These are phyloP conservation scores for Backusella luteola DNA, from an alignment of 192 early-diverging fungal genomes.

Conservation along the genomic window DNA sequence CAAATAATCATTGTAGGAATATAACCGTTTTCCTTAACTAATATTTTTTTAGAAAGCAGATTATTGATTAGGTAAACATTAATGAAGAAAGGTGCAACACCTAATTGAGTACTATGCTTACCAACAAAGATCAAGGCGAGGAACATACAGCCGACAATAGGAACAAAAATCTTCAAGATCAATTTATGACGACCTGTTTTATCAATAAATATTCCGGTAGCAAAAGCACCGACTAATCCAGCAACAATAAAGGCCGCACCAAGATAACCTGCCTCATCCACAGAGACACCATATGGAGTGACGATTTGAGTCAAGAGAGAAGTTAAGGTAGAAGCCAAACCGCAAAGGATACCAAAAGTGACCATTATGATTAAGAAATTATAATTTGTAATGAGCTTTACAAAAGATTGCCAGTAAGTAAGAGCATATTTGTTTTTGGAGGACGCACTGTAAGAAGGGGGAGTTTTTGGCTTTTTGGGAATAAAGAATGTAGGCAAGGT, in stretches of 20 bases:
- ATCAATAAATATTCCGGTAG: constrained; percentile 52
- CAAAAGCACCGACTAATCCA: constrained; percentile 56
- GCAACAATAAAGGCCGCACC: constrained; percentile 56
- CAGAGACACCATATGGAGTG: constrained; percentile 40
- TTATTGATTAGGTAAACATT: not conserved
- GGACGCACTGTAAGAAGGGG: constrained; percentile 48
- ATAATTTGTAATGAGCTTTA: constrained; percentile 38
- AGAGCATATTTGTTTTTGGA: constrained; percentile 26
- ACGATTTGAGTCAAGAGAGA: constrained; percentile 48
- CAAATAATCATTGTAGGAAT: constrained; percentile 20
- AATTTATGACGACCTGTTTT: constrained; percentile 51
- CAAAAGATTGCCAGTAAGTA: constrained; percentile 38
- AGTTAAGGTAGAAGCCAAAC: constrained; percentile 48
- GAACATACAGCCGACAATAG: constrained; percentile 42
- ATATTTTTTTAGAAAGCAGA: constrained; percentile 3
- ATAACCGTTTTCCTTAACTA: constrained; percentile 16
- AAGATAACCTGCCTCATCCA: constrained; percentile 51
- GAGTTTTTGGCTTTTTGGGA: constrained; percentile 43
- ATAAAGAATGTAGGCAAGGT: constrained; percentile 46
- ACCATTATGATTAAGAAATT: constrained; percentile 48
- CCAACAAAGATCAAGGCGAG: constrained; percentile 46
- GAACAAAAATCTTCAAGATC: constrained; percentile 43
- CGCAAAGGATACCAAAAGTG: constrained; percentile 49
- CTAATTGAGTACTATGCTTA: not conserved
- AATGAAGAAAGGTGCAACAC: not conserved